These are phyloP conservation scores for Anisodus tanguticus DNA, from an alignment of 257 asterid genomes.

Conservation along the genomic window DNA sequence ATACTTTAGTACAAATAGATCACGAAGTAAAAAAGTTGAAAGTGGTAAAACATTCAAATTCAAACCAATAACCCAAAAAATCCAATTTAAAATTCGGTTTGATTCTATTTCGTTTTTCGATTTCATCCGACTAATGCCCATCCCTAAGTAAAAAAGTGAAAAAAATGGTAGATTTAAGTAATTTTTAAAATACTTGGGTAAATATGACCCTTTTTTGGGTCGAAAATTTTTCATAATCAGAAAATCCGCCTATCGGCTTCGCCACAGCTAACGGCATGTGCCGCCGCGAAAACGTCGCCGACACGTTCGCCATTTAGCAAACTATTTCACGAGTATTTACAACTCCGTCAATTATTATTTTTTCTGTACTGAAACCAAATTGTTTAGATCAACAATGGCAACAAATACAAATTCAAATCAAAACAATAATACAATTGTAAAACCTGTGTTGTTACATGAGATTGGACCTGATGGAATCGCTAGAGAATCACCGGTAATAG, in stretches of 20 bases:
- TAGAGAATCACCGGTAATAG: slow-evolving; percentile 78
- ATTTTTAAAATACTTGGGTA: background rate
- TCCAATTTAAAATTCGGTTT: too few species aligned
- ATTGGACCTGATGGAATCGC: slow-evolving; percentile 96
- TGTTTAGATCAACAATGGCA: slow-evolving; percentile 51
- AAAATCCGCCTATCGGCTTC: background rate
- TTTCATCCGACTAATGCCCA: too few species aligned
- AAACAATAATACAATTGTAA: slow-evolving; percentile 41
- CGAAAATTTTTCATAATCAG: too few species aligned
- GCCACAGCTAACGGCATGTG: background rate
- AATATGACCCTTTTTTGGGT: background rate
- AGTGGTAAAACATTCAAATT: too few species aligned
- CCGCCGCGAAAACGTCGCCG: slow-evolving; percentile 18
- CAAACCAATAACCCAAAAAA: too few species aligned
- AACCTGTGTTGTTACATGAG: slow-evolving; percentile 54
- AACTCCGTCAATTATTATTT: background rate
- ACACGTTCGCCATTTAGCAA: background rate
- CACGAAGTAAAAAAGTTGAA: too few species aligned
- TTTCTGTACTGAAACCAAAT: background rate
- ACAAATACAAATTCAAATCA: slow-evolving; percentile 39
- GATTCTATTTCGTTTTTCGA: too few species aligned
- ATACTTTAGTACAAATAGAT: too few species aligned
- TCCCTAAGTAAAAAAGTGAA: too few species aligned
- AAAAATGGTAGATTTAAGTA: too few species aligned
- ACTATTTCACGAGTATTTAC: background rate